These are phyloP conservation scores for Fraxinus angustifolia DNA, from an alignment of 305 asterid genomes.

Conservation along the genomic window DNA sequence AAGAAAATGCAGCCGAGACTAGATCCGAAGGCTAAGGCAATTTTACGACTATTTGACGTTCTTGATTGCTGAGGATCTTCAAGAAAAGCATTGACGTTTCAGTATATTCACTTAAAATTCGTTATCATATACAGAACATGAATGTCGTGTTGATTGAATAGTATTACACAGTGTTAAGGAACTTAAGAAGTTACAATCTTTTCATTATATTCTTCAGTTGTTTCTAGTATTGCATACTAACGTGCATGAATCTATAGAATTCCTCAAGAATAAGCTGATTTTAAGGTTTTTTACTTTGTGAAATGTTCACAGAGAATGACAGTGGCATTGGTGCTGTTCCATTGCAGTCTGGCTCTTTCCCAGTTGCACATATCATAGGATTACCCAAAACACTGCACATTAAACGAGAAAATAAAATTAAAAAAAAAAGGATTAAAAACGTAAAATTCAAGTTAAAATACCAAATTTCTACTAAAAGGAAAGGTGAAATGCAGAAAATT, in stretches of 20 bases:
- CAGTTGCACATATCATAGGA: slow-evolving; percentile 80
- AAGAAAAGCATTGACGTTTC: neutral
- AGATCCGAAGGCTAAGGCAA: slow-evolving; percentile 73
- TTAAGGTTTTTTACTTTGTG: slow-evolving; percentile 51
- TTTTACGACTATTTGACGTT: slow-evolving; percentile 44
- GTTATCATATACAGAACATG: neutral
- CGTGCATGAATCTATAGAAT: neutral
- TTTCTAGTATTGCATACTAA: neutral
- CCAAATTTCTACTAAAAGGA: neutral
- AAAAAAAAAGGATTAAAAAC: neutral
- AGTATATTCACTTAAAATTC: neutral
- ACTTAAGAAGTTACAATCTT: neutral
- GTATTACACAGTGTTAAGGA: neutral
- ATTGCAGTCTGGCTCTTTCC: slow-evolving; percentile 75
- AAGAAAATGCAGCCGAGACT: slow-evolving; percentile 83
- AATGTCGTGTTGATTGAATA: neutral
- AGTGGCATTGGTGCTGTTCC: slow-evolving; percentile 67
- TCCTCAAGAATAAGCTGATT: neutral
- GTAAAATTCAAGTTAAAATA: neutral
- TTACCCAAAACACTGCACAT: slow-evolving; percentile 72
- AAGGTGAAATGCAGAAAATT: neutral
- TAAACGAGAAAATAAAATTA: neutral
- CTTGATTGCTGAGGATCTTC: slow-evolving; percentile 40
- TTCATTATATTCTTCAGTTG: neutral
- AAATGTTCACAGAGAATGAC: slow-evolving; percentile 41